A percentile compares a stretch with the other conserved stretches of the same genome.
phyloP scores from a whole-genome alignment of 345 rosid genomes.

The Eucalyptus marginata region DNA sequence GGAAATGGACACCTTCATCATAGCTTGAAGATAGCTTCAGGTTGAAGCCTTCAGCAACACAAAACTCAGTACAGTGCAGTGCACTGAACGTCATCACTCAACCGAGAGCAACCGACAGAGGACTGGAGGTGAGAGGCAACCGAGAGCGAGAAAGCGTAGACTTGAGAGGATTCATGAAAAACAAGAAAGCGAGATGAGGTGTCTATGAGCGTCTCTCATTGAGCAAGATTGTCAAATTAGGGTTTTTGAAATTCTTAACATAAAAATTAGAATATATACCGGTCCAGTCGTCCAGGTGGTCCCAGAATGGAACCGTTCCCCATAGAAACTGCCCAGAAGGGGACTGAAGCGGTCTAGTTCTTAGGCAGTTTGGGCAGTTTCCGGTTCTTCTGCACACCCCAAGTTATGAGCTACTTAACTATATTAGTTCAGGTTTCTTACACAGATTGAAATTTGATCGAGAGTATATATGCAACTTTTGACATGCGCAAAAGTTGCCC shows the following conservation, averaged over 20 bases:
- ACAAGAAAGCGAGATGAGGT: background rate
- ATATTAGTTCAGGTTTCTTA: background rate
- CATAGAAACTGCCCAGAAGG: background rate
- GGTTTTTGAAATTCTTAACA: background rate
- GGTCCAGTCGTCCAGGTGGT: background rate
- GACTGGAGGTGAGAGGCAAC: background rate
- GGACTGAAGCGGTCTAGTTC: background rate
- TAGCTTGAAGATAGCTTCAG: no score
- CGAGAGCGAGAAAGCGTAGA: background rate
- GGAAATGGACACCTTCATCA: no score
- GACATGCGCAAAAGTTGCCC: background rate
- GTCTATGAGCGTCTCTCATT: background rate
- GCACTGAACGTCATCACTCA: background rate
- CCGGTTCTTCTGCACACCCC: background rate
- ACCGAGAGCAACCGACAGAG: background rate
- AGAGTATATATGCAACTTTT: background rate
- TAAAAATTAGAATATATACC: background rate
- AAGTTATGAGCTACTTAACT: background rate
- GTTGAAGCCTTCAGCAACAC: no score
- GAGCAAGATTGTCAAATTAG: background rate
- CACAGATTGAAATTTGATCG: background rate
- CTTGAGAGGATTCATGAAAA: background rate
- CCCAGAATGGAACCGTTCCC: accelerated
- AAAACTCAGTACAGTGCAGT: background rate
- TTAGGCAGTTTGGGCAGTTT: background rate